Conservation (phyloP, 179 eudicot species). For the Patellifolia procumbens region DNA sequence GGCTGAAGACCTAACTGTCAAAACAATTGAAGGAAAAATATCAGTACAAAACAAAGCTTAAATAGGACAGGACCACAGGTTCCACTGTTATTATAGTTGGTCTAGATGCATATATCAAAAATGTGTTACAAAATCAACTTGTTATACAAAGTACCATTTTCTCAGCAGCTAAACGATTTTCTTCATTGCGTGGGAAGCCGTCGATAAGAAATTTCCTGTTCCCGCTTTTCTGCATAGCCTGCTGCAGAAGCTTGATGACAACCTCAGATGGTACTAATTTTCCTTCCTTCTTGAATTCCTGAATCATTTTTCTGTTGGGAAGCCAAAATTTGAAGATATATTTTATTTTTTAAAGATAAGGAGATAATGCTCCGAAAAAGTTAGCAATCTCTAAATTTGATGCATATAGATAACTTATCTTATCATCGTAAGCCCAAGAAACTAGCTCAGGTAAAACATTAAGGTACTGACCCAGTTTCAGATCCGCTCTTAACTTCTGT, state of each 20-base stretch:
- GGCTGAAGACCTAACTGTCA: slow-evolving; percentile 30
- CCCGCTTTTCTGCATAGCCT: slow-evolving; percentile 54
- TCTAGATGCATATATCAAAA: not conserved
- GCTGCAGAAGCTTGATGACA: slow-evolving; percentile 60
- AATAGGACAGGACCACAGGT: not conserved
- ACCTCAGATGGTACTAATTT: slow-evolving; percentile 76
- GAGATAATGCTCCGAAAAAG: not conserved
- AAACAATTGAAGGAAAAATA: not conserved
- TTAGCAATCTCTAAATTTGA: not conserved
- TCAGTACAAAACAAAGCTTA: not conserved
- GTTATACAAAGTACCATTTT: slow-evolving; percentile 10
- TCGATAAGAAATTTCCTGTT: slow-evolving; percentile 68
- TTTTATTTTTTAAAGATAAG: not conserved
- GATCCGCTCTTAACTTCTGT: slow-evolving; percentile 63
- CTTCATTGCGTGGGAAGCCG: slow-evolving; percentile 81
- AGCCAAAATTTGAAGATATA: not conserved
- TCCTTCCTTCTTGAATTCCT: slow-evolving; percentile 68
- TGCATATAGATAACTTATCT: not conserved
- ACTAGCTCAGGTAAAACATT: not conserved
- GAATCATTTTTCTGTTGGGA: slow-evolving; percentile 51
- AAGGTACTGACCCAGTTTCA: slow-evolving; percentile 41
- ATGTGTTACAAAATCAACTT: slow-evolving; percentile 22
- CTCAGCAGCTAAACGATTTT: slow-evolving; percentile 70
- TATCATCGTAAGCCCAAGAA: not conserved
- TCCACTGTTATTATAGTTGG: not conserved